Conservation (phyloP, 192 early-diverging fungal species). For the Mortierella hygrophila region DNA sequence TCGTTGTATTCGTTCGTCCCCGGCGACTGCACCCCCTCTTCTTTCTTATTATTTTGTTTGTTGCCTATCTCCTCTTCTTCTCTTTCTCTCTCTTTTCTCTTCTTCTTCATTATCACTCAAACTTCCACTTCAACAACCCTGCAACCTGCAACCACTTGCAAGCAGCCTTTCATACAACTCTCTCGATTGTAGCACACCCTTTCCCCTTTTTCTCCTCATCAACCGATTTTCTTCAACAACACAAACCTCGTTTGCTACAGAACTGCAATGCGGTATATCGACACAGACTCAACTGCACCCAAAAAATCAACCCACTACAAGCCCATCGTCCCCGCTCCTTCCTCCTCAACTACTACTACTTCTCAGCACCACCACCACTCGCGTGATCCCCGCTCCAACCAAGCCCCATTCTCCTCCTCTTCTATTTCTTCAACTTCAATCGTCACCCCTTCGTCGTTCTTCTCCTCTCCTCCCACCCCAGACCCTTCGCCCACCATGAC, state of each 20-base stretch:
- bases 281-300: slow-evolving; percentile 17
- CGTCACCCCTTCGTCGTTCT: neutral
- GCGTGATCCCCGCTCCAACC: slow-evolving; percentile 5
- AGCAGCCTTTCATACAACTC: neutral
- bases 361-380: slow-evolving; percentile 9
- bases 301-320: slow-evolving; percentile 27
- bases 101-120: neutral
- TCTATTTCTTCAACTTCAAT: neutral
- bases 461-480: slow-evolving; percentile 12
- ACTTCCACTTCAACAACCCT: too few species aligned
- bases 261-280: slow-evolving; percentile 24
- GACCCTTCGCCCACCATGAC: slow-evolving; percentile 44
- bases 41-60: neutral
- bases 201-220: neutral
- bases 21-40: neutral
- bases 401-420: neutral
- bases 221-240: neutral
- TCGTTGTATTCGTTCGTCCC: neutral
- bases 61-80: neutral
- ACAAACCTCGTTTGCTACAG: neutral
- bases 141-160: neutral
- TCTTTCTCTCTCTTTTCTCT: neutral
- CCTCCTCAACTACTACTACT: neutral
- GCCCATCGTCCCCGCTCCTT: slow-evolving; percentile 32
- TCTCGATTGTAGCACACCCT: neutral